Evolutionary conservation across 225 moss, liverwort and hornwort species (phyloP).

Genomic region (Rhytidiadelphus loreus): DNA sequence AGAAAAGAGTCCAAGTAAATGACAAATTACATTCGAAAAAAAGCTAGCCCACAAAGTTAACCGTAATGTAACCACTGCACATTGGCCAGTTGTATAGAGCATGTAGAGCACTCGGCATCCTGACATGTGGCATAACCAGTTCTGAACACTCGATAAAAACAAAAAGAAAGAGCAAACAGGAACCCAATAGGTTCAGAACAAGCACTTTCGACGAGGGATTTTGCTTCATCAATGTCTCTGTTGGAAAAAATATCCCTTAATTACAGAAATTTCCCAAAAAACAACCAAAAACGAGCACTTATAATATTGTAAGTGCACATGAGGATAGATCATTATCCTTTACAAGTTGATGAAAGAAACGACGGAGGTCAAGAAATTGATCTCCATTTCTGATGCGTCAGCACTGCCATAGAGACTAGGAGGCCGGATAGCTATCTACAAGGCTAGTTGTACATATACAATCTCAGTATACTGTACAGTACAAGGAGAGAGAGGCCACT

Average conservation of each 20-base stretch:
- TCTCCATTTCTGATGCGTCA: slow-evolving; percentile 6
- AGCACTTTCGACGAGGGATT: not conserved
- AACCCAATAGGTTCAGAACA: not conserved
- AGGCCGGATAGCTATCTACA: slow-evolving; percentile 18
- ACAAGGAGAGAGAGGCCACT: not conserved
- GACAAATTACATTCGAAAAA: not conserved
- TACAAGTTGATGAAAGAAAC: not conserved
- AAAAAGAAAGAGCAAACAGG: not conserved
- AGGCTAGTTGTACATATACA: not conserved
- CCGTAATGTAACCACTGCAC: not conserved
- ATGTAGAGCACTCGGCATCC: not conserved
- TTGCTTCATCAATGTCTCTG: not conserved
- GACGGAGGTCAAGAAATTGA: not conserved
- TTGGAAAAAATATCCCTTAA: not conserved
- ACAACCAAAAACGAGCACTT: not conserved
- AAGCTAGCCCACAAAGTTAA: not conserved
- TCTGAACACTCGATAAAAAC: not conserved
- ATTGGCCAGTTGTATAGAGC: not conserved
- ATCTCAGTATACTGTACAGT: not conserved
- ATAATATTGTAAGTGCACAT: not conserved
- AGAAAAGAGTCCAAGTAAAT: not conserved
- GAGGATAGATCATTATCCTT: not conserved
- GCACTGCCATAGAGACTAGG: slow-evolving; percentile 24
- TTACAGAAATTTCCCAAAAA: not conserved
- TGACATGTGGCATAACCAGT: not conserved